Evolutionary conservation across 192 early-diverging fungal genomes (phyloP), one percentile per base, ranked within the genome.

Genomic region (Backusella australiensis): DNA sequence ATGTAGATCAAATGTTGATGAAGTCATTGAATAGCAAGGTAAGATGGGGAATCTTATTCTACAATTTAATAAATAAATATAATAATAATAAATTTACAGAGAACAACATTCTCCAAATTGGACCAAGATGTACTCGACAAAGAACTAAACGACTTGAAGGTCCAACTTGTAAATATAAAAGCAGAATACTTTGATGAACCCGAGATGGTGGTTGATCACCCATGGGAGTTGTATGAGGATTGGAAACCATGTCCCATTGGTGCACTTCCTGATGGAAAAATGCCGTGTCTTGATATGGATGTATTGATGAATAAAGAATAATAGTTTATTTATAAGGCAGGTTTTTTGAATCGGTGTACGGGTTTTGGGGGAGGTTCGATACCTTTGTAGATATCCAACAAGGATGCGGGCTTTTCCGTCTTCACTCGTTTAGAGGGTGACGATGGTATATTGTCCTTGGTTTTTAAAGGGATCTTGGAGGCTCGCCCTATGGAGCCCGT

Each of bases 181-280:
- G 21, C 39, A 21, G 56, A 63, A 29, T 63, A 26, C 56, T 14
- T 63, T 14, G 23, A 29, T 26, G 23, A 11, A 0, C 7, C 39
- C 23, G 11, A 12, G 23, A 69, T 69, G 68, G 38, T 69, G 21
- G 68, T 41, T 69, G 15, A 39, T 21, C 26, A 39, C 21, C 23
- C 71, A 2, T 85, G 84, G 84, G 36, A 35, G 11, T n/a, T 83
- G 19, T 83, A 74, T 53, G 38, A 73, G 42, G 41, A 77, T 12
- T 85, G 84, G 84, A 76, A 74, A 26, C 19, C 34, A 17, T 85
- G 84, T 74, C 82, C 84, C 6, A 78, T 85, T 11, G 84, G 84
- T 17, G 81, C 78, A 42, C 73, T 85, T 19, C 82, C 82, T 1
- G 73, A 81, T 74, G 84, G 84, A 5, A 52, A 63, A n/a, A 44